A percentile compares a stretch with the other conserved stretches of the same genome.
Conservation (phyloP, 78 protist genomes). For the Dictyostelium intermedium region DNA sequence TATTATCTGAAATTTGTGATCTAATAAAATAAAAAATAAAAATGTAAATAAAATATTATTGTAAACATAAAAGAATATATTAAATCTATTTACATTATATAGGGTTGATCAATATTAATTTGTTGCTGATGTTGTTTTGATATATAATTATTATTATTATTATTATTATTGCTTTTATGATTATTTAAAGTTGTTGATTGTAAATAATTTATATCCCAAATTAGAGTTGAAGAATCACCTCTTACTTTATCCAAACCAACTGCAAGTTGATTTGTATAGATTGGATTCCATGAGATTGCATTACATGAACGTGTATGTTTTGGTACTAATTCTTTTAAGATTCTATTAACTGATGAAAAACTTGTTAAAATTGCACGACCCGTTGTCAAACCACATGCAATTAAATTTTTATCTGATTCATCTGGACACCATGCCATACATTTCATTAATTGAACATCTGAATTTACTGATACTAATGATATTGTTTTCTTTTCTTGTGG, state of each 20-base stretch:
- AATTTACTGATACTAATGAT: slow-evolving; percentile 27
- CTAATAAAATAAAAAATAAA: not conserved
- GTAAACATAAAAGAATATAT: not conserved
- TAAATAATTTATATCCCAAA: slow-evolving; percentile 80
- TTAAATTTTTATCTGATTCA: slow-evolving; percentile 32
- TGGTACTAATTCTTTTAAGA: slow-evolving; percentile 78
- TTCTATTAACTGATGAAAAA: slow-evolving; percentile 53
- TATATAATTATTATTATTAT: not conserved
- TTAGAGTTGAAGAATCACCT: slow-evolving; percentile 66
- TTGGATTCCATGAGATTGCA: slow-evolving; percentile 78
- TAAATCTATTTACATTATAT: not conserved
- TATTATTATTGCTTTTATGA: not conserved
- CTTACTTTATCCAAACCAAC: slow-evolving; percentile 81
- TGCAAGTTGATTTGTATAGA: slow-evolving; percentile 63
- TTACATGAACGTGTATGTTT: slow-evolving; percentile 79
- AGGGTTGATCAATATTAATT: slow-evolving; percentile 36
- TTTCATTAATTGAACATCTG: slow-evolving; percentile 49
- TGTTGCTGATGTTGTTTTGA: slow-evolving; percentile 38
- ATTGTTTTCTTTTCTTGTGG: slow-evolving; percentile 60
- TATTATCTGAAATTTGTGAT: slow-evolving; percentile 58
- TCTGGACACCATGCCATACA: slow-evolving; percentile 79
- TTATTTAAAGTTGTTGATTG: not conserved
- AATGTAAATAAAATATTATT: not conserved
- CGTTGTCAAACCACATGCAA: slow-evolving; percentile 68
- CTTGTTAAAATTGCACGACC: slow-evolving; percentile 68